Conservation (phyloP, 2,329 filamentous ascomycete species). For the Stachybotrys chlorohalonatus region DNA sequence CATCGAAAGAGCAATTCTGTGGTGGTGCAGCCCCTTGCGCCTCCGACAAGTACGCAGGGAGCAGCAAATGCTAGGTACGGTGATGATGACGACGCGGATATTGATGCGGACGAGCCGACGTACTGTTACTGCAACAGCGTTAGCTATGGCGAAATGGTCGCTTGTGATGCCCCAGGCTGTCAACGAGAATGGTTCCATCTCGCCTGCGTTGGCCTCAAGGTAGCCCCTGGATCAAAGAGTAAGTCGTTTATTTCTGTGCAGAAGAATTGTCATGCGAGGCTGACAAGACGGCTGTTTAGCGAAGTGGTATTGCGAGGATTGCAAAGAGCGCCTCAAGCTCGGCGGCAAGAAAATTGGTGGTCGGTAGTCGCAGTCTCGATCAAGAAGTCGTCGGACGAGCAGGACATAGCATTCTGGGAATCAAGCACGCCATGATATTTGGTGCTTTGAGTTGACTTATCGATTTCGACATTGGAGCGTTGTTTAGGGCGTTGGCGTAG, state of each 20-base stretch:
- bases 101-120: slow-evolving; percentile 61
- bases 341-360: slow-evolving; percentile 42
- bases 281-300: slow-evolving; percentile 31
- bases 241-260: slow-evolving; percentile 26
- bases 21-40: slow-evolving; percentile 22
- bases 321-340: slow-evolving; percentile 56
- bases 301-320: slow-evolving; percentile 78
- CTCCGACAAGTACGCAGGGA: slow-evolving; percentile 28
- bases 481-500: no score
- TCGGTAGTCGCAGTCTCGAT: slow-evolving; percentile 22
- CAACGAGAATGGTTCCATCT: slow-evolving; percentile 77
- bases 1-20: slow-evolving; percentile 48
- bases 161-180: slow-evolving; percentile 66
- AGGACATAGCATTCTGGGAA: no score
- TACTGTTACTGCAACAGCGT: slow-evolving; percentile 77
- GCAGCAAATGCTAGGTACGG: slow-evolving; percentile 28
- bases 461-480: no score
- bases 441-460: no score
- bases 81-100: slow-evolving; percentile 42
- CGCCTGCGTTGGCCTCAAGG: slow-evolving; percentile 70
- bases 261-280: neutral
- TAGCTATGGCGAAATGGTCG: slow-evolving; percentile 79
- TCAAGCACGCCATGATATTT: no score
- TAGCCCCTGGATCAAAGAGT: slow-evolving; percentile 70
- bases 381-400: no score